These are phyloP conservation scores for Penium margaritaceum DNA, from an alignment of 139 green algal species.

Conservation along the genomic window DNA sequence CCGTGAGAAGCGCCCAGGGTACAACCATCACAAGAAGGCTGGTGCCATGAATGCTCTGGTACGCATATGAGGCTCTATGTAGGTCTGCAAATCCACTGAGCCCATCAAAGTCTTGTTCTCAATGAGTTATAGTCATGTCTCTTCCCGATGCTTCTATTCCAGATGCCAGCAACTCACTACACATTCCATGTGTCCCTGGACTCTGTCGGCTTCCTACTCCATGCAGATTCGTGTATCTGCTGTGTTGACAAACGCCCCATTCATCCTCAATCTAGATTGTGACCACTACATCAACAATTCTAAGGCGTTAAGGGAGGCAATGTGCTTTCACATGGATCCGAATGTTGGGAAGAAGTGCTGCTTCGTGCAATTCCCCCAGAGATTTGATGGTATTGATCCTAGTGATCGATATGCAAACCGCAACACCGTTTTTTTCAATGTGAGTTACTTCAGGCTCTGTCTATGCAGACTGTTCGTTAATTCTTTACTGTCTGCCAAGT, in stretches of 20 bases:
- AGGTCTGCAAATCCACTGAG: not conserved
- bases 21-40: slow-evolving; percentile 45
- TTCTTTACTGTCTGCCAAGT: not conserved
- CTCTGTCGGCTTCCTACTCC: not conserved
- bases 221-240: slow-evolving; percentile 1
- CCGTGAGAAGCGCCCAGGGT: slow-evolving; percentile 36
- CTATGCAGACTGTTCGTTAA: not conserved
- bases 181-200: not conserved
- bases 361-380: slow-evolving; percentile 47
- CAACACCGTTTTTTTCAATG: slow-evolving; percentile 45
- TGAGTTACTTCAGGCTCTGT: slow-evolving; percentile 1
- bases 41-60: slow-evolving; percentile 38
- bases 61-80: not conserved
- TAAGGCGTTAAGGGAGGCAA: slow-evolving; percentile 40
- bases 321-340: slow-evolving; percentile 48
- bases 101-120: not conserved
- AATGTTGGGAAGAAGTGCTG: slow-evolving; percentile 34
- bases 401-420: slow-evolving; percentile 42
- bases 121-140: not conserved
- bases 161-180: not conserved
- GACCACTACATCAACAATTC: slow-evolving; percentile 43
- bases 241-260: not conserved
- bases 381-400: slow-evolving; percentile 44
- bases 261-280: not conserved
- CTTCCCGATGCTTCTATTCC: not conserved